Conservation (phyloP, 768 basidiomycete genomes). For the Tricholoma sp. region DNA sequence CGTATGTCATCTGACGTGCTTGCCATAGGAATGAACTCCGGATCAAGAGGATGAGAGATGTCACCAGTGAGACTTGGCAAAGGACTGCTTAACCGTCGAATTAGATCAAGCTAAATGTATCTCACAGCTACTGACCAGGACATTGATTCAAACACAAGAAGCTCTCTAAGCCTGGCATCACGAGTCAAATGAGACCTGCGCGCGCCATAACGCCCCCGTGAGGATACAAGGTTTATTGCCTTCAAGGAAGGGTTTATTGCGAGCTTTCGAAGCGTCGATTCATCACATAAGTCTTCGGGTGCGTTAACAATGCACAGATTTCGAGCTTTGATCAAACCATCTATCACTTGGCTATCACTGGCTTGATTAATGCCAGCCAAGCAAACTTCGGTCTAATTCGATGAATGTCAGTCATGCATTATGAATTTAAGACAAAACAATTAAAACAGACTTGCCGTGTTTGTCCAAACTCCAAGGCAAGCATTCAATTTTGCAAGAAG, state of each 20-base stretch:
- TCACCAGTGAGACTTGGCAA: background rate
- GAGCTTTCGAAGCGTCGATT: background rate
- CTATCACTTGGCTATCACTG: background rate
- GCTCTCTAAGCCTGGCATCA: background rate
- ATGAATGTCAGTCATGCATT: too few species aligned
- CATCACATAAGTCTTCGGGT: too few species aligned
- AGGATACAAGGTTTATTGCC: background rate
- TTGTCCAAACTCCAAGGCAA: too few species aligned
- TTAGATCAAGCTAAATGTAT: background rate
- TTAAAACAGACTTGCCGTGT: background rate
- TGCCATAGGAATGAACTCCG: background rate
- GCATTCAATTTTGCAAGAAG: too few species aligned
- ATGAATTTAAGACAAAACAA: too few species aligned
- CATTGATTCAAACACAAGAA: background rate
- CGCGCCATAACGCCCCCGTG: background rate
- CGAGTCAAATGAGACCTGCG: too few species aligned
- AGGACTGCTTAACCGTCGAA: background rate
- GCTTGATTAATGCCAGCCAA: too few species aligned
- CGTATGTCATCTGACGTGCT: too few species aligned
- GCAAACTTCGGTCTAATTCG: background rate
- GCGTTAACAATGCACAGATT: background rate
- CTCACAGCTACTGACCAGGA: background rate
- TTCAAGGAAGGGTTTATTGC: too few species aligned
- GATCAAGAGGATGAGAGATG: too few species aligned
- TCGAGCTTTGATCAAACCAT: background rate